These are phyloP conservation scores for Ogataea pignaliae DNA, from an alignment of 805 yeast genomes.

Conservation along the genomic window DNA sequence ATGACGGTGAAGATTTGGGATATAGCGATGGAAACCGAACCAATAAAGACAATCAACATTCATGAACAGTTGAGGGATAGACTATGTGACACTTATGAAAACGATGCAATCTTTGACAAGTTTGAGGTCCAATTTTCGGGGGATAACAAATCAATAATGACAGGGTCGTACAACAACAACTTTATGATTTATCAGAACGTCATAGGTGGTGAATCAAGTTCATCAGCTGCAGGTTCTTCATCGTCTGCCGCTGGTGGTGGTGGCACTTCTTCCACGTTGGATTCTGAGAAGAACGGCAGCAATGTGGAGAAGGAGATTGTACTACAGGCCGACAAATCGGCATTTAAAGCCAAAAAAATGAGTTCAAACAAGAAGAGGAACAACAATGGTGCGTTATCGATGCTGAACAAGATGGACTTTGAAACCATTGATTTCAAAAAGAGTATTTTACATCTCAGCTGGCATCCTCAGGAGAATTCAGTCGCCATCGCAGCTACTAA, in stretches of 20 bases:
- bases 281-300: conserved; percentile 18
- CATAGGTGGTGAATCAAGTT: conserved; percentile 25
- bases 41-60: conserved; percentile 88
- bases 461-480: conserved; percentile 97
- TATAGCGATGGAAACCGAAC: conserved; percentile 92
- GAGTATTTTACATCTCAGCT: conserved; percentile 89
- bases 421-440: conserved; percentile 90
- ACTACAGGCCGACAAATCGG: conserved; percentile 96
- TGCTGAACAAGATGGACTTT: conserved; percentile 63
- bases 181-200: conserved; percentile 95
- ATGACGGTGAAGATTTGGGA: conserved; percentile 98
- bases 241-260: too few species aligned
- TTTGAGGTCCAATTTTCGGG: conserved; percentile 96
- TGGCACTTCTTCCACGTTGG: conserved; percentile 9
- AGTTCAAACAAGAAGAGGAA: conserved; percentile 38
- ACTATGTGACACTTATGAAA: conserved; percentile 95
- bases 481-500: conserved; percentile 99
- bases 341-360: conserved; percentile 77
- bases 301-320: conserved; percentile 59
- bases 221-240: conserved; percentile 1
- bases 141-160: conserved; percentile 86
- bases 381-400: conserved; percentile 18
- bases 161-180: conserved; percentile 96
- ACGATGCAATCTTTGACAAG: conserved; percentile 97
- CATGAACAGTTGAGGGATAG: conserved; percentile 93